Base-by-base conservation (phyloP, 1,139 yeast species). In the Blastobotrys elegans region DNA sequence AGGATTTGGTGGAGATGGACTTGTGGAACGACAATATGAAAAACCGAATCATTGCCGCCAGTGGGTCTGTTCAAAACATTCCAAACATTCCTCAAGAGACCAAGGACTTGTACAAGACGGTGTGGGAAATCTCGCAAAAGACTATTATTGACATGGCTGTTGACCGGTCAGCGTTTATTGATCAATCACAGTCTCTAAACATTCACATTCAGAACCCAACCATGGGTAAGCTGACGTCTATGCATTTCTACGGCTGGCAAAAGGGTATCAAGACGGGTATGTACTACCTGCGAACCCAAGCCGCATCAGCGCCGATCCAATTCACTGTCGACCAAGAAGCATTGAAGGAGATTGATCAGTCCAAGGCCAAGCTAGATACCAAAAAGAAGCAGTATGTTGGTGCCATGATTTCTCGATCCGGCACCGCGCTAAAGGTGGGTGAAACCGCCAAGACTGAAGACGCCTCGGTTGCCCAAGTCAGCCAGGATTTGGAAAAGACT, bases 181-280 rank as follows among this genome's bases (percentile, higher is more conserved):
- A 92, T 68, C 98, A 92, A 69, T 86, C 94, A 54, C 97, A 92
- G 71, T 82, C 94, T 48, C 73, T 92, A 76, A 92, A 90, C 68
- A 80, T 90, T 58, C 85, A 86, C 71, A 74, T 90, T 67, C 81
- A 78, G 64, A 79, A 82, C 49, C 97, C 97, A 44, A 86, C 97
- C 1, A 82, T 86, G 82, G 95, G 95, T 53, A 90, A 90, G 67
- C 75, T 92, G 56, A 90, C 97, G n/a, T 79, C 90, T 60, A 90
- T 90, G 94, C 97, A 92, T 68, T 92, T 92, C 72, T 88, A 90
- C 66, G 96, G 96, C 40, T 92, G 97, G 97, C 84, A 84, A 69
- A 85, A 83, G 73, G 98, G 97, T 40, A 77, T 92, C 64, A 92
- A 92, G 76, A 92, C 98, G 4, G 98, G 98, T 53, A 90, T 92